phyloP scores from a whole-genome alignment of 2,329 filamentous ascomycete species.

The Phoma sp. region DNA sequence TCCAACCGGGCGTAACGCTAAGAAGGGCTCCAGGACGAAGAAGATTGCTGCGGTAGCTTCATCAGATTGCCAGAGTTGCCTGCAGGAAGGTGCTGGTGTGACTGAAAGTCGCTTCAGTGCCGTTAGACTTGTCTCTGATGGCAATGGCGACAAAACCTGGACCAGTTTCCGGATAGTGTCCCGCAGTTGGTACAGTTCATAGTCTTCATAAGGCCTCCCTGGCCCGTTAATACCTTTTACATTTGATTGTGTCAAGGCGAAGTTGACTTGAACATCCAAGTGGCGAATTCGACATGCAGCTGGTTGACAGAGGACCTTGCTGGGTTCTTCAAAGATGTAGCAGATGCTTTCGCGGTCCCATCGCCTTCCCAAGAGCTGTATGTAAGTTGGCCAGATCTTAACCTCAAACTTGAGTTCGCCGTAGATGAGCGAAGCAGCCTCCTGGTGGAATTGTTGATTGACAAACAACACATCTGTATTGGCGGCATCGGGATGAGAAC shows the following conservation, averaged over 20 bases:
- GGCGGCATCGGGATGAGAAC: neutral
- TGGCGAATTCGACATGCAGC: slow-evolving; percentile 7
- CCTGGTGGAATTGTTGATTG: slow-evolving; percentile 22
- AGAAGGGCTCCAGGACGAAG: slow-evolving; percentile 19
- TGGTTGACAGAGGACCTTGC: neutral
- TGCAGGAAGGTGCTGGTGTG: neutral
- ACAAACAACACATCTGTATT: slow-evolving; percentile 13
- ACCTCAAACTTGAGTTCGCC: slow-evolving; percentile 16
- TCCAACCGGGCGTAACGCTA: neutral
- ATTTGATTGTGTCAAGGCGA: neutral
- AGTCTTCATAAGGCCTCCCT: slow-evolving; percentile 5
- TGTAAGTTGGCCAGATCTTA: neutral
- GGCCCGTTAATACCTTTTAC: neutral
- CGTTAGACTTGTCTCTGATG: neutral
- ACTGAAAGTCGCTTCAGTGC: neutral
- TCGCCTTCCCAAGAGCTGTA: neutral
- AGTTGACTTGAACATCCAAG: neutral
- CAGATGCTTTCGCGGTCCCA: neutral
- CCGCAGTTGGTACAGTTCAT: slow-evolving; percentile 10
- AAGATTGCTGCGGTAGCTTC: slow-evolving; percentile 13
- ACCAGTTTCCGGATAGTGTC: slow-evolving; percentile 14
- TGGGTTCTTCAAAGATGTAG: neutral
- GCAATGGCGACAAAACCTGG: neutral
- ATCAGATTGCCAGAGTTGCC: slow-evolving; percentile 7
- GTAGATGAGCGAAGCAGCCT: slow-evolving; percentile 23